phyloP scores from a whole-genome alignment of 2,329 filamentous ascomycete genomes.

The Colletotrichum kahawae region DNA sequence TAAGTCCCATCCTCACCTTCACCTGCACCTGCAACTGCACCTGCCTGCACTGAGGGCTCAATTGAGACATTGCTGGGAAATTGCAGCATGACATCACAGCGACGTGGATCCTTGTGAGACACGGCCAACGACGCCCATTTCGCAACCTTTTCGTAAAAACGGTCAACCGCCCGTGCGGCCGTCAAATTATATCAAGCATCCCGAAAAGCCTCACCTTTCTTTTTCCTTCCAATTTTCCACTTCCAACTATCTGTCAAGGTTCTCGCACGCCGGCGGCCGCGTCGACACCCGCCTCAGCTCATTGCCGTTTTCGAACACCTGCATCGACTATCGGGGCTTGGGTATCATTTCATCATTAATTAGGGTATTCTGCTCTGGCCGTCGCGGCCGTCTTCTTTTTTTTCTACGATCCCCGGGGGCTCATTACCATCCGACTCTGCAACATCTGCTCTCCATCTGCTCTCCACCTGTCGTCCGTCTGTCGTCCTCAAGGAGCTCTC shows the following conservation, averaged over 20 bases:
- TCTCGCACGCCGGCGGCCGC: background rate
- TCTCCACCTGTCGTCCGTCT: background rate
- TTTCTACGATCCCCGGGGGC: background rate
- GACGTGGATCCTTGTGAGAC: constrained; percentile 3
- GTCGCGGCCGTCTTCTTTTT: background rate
- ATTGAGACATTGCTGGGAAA: constrained; percentile 17
- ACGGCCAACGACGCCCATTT: background rate
- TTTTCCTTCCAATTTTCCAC: background rate
- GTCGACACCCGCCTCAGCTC: background rate
- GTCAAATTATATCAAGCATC: background rate
- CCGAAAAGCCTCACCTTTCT: constrained; percentile 7
- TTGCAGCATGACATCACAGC: constrained; percentile 18
- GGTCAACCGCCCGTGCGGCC: background rate
- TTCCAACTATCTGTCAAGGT: background rate
- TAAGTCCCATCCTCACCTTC: background rate
- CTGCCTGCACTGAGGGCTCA: background rate
- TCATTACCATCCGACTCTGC: background rate
- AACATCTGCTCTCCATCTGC: background rate
- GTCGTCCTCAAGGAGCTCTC: background rate
- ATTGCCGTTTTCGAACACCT: background rate
- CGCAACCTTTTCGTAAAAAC: background rate
- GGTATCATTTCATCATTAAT: constrained; percentile 18
- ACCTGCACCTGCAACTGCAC: background rate
- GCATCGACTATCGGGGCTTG: background rate
- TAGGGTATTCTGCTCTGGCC: background rate